Evolutionary conservation across 768 basidiomycete species (phyloP), one percentile per base, ranked within the genome.

Genomic region (Fomitopsis serialis): DNA sequence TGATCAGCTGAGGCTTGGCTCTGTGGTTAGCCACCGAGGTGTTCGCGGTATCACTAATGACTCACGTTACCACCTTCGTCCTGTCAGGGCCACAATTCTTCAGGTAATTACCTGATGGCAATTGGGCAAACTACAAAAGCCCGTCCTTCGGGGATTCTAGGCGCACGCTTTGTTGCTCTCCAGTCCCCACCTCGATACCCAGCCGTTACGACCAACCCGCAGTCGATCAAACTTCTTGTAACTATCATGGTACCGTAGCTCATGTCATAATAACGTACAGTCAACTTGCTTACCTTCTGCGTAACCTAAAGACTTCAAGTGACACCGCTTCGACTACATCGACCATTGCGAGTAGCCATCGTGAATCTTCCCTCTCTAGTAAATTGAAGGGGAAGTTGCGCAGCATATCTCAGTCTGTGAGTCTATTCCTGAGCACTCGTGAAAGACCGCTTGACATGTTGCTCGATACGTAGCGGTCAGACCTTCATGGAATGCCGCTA

Each of bases 191-290:
- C 23, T 48, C 46, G 25, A 27, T 29, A 29, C n/a, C 11, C 2
- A n/a, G 46, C 11, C 23, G 21, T n/a, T 35, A n/a, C 7, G 35
- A 50, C 47, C 53, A 11, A 32, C 29, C 62, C 57, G 61, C 58
- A 42, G 47, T 61, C 61, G 52, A 62, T 45, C 62, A 62, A 61
- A 64, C 54, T 42, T 63, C 60, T 55, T 42, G 46, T 61, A 58
- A 54, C 27, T 53, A 46, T 58, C 60, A 62, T 66, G 62, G 61
- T 62, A 61, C 62, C n/a, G n/a, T n/a, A 58, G 51, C 54, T 50
- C 29, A 23, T 44, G 47, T 52, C 53, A 40, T 25, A 49, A 44
- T 48, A 51, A 55, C 43, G 32, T 42, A 42, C 23, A 19, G 32
- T 8, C 36, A 10, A 37, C 36, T 44, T 42, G 48, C 47, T 50